Conservation (phyloP, 2,329 filamentous ascomycete genomes). For the Fusarium coffeatum region DNA sequence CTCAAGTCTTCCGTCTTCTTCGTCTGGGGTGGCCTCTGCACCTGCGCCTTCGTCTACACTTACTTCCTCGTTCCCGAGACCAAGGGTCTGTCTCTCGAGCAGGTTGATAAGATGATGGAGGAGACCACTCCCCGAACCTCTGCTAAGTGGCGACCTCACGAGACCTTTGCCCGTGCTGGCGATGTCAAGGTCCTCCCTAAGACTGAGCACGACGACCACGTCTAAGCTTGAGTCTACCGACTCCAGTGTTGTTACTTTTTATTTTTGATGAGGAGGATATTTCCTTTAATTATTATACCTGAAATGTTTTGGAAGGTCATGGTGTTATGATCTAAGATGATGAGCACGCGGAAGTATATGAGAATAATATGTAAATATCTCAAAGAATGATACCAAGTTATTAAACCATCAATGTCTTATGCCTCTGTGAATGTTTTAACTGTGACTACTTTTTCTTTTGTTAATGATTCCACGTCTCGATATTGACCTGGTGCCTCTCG, state of each 20-base stretch:
- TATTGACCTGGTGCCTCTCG: neutral
- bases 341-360: slow-evolving; percentile 26
- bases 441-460: neutral
- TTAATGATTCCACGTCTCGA: neutral
- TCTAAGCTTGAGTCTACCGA: slow-evolving; percentile 40
- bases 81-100: slow-evolving; percentile 81
- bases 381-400: slow-evolving; percentile 29
- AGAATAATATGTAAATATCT: slow-evolving; percentile 42
- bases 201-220: slow-evolving; percentile 48
- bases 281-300: slow-evolving; percentile 27
- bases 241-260: neutral
- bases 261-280: slow-evolving; percentile 5
- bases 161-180: slow-evolving; percentile 70
- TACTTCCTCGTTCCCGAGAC: slow-evolving; percentile 81
- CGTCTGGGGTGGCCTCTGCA: slow-evolving; percentile 78
- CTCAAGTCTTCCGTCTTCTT: slow-evolving; percentile 78
- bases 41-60: slow-evolving; percentile 68
- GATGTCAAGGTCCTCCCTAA: slow-evolving; percentile 46
- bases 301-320: slow-evolving; percentile 5
- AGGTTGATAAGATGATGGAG: slow-evolving; percentile 90
- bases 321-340: slow-evolving; percentile 2
- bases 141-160: slow-evolving; percentile 77
- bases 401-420: neutral
- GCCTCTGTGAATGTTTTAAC: neutral
- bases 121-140: slow-evolving; percentile 83